These are phyloP conservation scores for Phytophthora citricola DNA, from an alignment of 352 stramenopile species.

Conservation along the genomic window DNA sequence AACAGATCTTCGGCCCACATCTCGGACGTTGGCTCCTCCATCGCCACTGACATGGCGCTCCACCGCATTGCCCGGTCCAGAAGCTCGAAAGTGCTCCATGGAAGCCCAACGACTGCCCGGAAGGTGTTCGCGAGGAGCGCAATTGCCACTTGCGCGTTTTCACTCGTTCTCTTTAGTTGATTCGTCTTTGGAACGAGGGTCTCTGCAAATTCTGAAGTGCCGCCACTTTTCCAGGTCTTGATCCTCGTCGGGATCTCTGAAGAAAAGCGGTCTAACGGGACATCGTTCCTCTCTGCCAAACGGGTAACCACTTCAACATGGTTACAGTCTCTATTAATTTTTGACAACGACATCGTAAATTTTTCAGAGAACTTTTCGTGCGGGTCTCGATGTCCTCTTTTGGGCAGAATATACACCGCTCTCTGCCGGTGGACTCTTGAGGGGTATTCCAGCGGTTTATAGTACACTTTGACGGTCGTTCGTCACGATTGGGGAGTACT, in stretches of 20 bases:
- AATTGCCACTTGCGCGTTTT: slow-evolving; percentile 28
- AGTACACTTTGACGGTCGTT: slow-evolving; percentile 10
- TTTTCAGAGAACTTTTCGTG: not conserved
- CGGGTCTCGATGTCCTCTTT: slow-evolving; percentile 1
- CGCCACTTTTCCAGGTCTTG: not conserved
- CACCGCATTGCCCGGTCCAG: slow-evolving; percentile 23
- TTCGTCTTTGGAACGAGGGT: slow-evolving; percentile 4
- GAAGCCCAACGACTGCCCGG: slow-evolving; percentile 15
- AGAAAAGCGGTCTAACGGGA: slow-evolving; percentile 14
- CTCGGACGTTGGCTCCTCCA: slow-evolving; percentile 13
- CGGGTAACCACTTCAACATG: slow-evolving; percentile 22
- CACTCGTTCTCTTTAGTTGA: slow-evolving; percentile 26
- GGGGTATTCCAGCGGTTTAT: slow-evolving; percentile 10
- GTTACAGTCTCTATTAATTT: slow-evolving; percentile 19
- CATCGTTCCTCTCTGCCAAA: slow-evolving; percentile 10
- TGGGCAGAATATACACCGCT: not conserved
- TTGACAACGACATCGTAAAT: slow-evolving; percentile 4
- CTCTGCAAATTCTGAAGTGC: slow-evolving; percentile 28
- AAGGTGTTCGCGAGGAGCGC: slow-evolving; percentile 32
- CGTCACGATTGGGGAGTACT: slow-evolving; percentile 2
- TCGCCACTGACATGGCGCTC: slow-evolving; percentile 3
- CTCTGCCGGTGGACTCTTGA: slow-evolving; percentile 15
- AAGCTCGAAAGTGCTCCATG: slow-evolving; percentile 26
- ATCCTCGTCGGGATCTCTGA: slow-evolving; percentile 21
- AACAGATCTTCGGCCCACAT: slow-evolving; percentile 35